Percentiles rank a stretch among this genome's conserved stretches.
These are phyloP conservation scores for Cokeromyces recurvatus DNA, from an alignment of 371 early-diverging fungal genomes.

Conservation along the genomic window DNA sequence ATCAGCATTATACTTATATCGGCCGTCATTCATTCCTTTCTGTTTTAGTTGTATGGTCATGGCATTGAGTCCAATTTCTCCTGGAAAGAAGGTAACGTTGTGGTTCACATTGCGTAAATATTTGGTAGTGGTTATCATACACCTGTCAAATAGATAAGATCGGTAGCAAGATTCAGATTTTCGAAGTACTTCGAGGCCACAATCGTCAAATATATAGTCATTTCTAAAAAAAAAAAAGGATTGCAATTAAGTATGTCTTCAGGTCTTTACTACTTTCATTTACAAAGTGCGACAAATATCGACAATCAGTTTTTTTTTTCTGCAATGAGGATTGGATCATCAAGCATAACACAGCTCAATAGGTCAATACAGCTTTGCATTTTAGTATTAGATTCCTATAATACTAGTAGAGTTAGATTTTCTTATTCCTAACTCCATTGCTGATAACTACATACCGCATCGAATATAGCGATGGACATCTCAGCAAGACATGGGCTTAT, in stretches of 20 bases:
- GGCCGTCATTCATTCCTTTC: slow-evolving; percentile 18
- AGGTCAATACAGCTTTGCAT: slow-evolving; percentile 14
- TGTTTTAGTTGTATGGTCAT: slow-evolving; percentile 17
- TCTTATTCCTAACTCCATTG: slow-evolving; percentile 11
- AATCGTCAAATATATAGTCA: slow-evolving; percentile 19
- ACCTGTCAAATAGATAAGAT: slow-evolving; percentile 20
- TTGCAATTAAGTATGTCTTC: slow-evolving; percentile 18
- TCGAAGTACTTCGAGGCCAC: slow-evolving; percentile 9
- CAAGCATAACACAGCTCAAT: slow-evolving; percentile 8
- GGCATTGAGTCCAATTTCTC: slow-evolving; percentile 22
- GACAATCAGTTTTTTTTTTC: slow-evolving; percentile 19
- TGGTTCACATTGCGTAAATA: slow-evolving; percentile 14
- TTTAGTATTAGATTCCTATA: slow-evolving; percentile 16
- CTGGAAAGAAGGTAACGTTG: slow-evolving; percentile 19
- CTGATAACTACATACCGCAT: slow-evolving; percentile 18
- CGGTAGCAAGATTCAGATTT: slow-evolving; percentile 24
- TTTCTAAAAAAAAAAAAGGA: slow-evolving; percentile 15
- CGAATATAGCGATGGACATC: slow-evolving; percentile 13
- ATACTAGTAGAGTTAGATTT: slow-evolving; percentile 8
- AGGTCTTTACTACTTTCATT: slow-evolving; percentile 21
- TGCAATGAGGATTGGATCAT: slow-evolving; percentile 8
- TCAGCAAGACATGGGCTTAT: slow-evolving; percentile 19
- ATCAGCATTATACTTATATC: slow-evolving; percentile 22
- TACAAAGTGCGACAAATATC: slow-evolving; percentile 22
- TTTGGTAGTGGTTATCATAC: slow-evolving; percentile 17